Evolutionary conservation across 2,329 filamentous ascomycete genomes (phyloP).

Genomic region (Colletotrichum tanaceti): DNA sequence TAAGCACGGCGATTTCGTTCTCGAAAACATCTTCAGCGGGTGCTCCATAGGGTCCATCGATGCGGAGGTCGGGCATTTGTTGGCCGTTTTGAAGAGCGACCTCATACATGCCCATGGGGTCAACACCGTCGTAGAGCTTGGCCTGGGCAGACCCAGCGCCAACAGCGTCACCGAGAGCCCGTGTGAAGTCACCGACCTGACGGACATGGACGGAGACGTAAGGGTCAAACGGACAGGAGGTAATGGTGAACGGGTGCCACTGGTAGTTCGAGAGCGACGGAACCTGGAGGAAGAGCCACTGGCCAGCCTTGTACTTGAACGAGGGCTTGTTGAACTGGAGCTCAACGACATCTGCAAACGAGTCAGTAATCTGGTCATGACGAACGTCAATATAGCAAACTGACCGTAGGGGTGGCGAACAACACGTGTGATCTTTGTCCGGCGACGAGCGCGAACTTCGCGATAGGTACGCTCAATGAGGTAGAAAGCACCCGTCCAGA

Average conservation of each 20-base stretch:
- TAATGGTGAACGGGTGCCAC: slow-evolving; percentile 99
- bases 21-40: slow-evolving; percentile 98
- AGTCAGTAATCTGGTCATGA: slow-evolving; percentile 46
- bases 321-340: slow-evolving; percentile 97
- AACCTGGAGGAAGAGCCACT: slow-evolving; percentile 97
- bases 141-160: slow-evolving; percentile 89
- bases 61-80: slow-evolving; percentile 87
- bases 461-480: slow-evolving; percentile 89
- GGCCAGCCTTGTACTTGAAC: slow-evolving; percentile 97
- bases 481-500: slow-evolving; percentile 87
- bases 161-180: slow-evolving; percentile 92
- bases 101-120: slow-evolving; percentile 97
- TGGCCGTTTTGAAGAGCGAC: slow-evolving; percentile 94
- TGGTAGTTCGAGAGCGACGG: slow-evolving; percentile 89
- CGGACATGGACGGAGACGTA: slow-evolving; percentile 96
- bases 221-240: slow-evolving; percentile 94
- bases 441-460: slow-evolving; percentile 84
- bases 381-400: slow-evolving; percentile 45
- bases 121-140: slow-evolving; percentile 89
- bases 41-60: slow-evolving; percentile 96
- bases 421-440: slow-evolving; percentile 91
- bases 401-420: slow-evolving; percentile 93
- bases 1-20: slow-evolving; percentile 87
- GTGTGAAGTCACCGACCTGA: slow-evolving; percentile 96
- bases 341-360: slow-evolving; percentile 82